Evolutionary conservation across 768 basidiomycete species (phyloP), one percentile per base, ranked within the genome.

Genomic region (Inosperma sp.): DNA sequence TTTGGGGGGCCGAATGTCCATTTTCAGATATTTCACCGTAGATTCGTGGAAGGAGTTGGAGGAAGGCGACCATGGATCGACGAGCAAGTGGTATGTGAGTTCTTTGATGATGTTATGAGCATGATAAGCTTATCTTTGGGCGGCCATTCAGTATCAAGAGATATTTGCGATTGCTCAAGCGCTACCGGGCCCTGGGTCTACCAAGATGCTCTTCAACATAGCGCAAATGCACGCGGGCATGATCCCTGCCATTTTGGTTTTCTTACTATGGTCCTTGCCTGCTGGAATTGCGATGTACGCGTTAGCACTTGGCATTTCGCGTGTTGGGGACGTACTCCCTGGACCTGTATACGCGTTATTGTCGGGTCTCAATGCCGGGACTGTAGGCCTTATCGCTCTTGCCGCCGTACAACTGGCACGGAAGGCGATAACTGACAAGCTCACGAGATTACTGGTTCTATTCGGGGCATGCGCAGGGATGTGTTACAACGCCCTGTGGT

Each of bases 1-100:
- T 81, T 79, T 57, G 78, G 78, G 12, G 78, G 77, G 1, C 76
- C 77, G 4, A 69, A 70, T 1, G 75, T 74, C 3, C 75, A 79
- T 56, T 74, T 79, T 54, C 71, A 75, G 44, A 71, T 77, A 37
- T 67, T 78, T 14, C 68, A 71, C 48, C 60, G 66, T n/a, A 54
- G 65, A 33, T 73, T 72, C 49, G 70, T 72, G 3, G 68, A 72
- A 43, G 67, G 68, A 10, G 30, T 56, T 21, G 65, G 63, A n/a
- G n/a, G n/a, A 2, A 62, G 66, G 47, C 51, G 60, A 3, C 71
- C 70, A n/a, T 72, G 70, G 71, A 63, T 73, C 14, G 67, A 74
- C 36, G 68, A 73, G 52, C 70, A 70, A 53, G 72, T 68, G 14
- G 72, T 77, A 25, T 40, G 62, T 62, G 14, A 2, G 1, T 19